Conservation (phyloP, 1,284 basidiomycete genomes). For the Malassezia obtusa region DNA sequence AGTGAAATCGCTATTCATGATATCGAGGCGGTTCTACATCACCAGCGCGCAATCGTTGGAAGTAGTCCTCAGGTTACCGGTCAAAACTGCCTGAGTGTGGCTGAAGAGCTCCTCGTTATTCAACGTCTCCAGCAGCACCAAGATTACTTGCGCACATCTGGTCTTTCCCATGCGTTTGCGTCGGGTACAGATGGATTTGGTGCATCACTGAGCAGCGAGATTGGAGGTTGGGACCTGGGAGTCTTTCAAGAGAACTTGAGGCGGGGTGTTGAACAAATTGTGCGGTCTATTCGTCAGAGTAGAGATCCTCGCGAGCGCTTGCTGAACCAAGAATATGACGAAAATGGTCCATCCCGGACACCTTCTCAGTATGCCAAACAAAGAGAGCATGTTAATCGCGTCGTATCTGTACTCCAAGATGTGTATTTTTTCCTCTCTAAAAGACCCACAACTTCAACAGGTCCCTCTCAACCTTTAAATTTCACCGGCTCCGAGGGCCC, state of each 20-base stretch:
- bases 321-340: not conserved
- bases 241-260: constrained; percentile 11
- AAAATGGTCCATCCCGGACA: not conserved
- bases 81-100: not conserved
- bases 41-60: constrained; percentile 3
- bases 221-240: constrained; percentile 10
- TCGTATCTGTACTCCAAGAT: constrained; percentile 8
- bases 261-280: constrained; percentile 17
- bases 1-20: constrained; percentile 7
- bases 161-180: constrained; percentile 2
- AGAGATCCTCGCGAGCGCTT: not conserved
- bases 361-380: constrained; percentile 9
- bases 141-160: constrained; percentile 6
- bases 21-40: constrained; percentile 5
- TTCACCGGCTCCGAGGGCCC: no score
- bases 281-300: not conserved
- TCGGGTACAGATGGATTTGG: constrained; percentile 16
- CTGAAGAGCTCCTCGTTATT: constrained; percentile 10
- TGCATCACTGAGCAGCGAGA: not conserved
- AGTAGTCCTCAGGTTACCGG: not conserved
- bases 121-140: constrained; percentile 14
- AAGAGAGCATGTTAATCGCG: constrained; percentile 7
- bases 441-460: not conserved
- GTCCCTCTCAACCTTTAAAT: no score
- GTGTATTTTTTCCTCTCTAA: constrained; percentile 5